Evolutionary conservation across 495 filamentous ascomycete genomes (phyloP), one percentile per base, ranked within the genome.

Genomic region (Pyronema domesticum): DNA sequence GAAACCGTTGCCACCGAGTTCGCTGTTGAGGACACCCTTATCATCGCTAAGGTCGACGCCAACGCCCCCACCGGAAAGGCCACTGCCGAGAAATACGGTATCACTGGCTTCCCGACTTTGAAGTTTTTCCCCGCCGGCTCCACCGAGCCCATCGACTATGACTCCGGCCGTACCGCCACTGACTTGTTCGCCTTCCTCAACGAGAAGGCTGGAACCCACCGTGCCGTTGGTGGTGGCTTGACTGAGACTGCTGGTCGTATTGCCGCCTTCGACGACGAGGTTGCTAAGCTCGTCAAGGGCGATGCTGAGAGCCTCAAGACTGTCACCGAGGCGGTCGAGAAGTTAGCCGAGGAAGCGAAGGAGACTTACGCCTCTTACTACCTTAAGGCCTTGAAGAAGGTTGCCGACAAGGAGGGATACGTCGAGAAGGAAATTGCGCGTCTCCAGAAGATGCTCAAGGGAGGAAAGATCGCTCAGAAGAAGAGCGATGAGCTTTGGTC

Each of bases 41-140:
- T 94, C 11, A 81, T 98, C 61, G 91, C 86, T 64, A 95, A 98
- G 73, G 83, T 98, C 52, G 88, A 96, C 64, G 86, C 85, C 64
- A 88, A 95, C 68, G 81, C 84, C 5, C 52, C 63, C 10, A 52
- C 37, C 30, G 55, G 48, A 14, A 65, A 65, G 69, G 76, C 78
- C 42, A 79, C 80, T 14, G 84, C 89, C 37, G 68, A 78, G 60
- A 83, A 80, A 53, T 85, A 89, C 60, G 84, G 80, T 56, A 77
- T 98, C 46, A 76, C 73, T 49, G 83, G 81, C 30, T 98, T 89
- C 77, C 91, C 91, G 33, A 98, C 91, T 56, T 91, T 98, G 75
- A 94, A 93, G 74, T 98, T 83, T 78, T 96, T 96, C 76, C 82
- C 89, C 65, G 83, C 81, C 70, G 89, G 89, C 62, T 85, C 81